Conservation (phyloP, 2,329 filamentous ascomycete genomes). For the Aspergillus carbonarius region DNA sequence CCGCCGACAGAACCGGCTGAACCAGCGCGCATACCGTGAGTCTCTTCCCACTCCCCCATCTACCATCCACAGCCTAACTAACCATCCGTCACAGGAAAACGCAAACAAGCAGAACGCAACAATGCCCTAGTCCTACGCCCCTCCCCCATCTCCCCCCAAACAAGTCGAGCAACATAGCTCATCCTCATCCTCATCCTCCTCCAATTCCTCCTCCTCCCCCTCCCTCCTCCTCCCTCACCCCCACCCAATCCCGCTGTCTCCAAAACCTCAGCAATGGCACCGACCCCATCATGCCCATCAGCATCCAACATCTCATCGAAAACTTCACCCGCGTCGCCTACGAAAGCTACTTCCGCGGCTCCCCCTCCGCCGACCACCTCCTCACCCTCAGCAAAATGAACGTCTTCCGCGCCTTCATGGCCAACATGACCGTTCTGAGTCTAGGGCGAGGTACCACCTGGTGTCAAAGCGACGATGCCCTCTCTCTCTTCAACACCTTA, state of each 20-base stretch:
- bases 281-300: neutral
- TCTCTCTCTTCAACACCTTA: constrained; percentile 27
- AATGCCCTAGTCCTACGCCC: neutral
- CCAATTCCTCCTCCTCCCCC: neutral
- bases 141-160: neutral
- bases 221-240: neutral
- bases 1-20: constrained; percentile 32
- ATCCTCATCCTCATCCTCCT: neutral
- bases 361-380: constrained; percentile 33
- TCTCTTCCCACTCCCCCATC: neutral
- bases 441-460: constrained; percentile 15
- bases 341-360: constrained; percentile 26
- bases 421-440: constrained; percentile 31
- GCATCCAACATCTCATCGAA: constrained; percentile 10
- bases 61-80: too few relatives aligned
- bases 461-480: constrained; percentile 30
- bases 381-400: constrained; percentile 37
- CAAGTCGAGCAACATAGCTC: neutral
- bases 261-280: neutral
- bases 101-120: constrained; percentile 19
- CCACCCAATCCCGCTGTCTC: neutral
- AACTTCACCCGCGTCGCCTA: constrained; percentile 24
- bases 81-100: constrained; percentile 17
- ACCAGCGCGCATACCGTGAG: constrained; percentile 32
- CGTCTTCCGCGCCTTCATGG: constrained; percentile 35